phyloP scores from a whole-genome alignment of 148 eudicot genomes.

The Nyssa sinensis region DNA sequence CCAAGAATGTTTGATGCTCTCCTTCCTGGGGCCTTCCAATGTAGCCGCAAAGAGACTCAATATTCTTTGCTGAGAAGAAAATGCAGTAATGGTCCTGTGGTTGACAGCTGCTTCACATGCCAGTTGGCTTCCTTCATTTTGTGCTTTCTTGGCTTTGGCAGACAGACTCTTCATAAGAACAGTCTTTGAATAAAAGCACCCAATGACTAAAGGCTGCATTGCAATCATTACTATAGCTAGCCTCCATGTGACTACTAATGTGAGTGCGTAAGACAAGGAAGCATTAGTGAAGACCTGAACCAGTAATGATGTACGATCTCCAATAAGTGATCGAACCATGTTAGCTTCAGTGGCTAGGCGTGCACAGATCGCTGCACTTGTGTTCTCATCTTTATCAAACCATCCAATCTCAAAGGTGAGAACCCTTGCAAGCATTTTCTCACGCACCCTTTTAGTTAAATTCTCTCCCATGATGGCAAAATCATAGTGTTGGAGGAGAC shows the following conservation, averaged over 20 bases:
- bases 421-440: slow-evolving; percentile 24
- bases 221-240: slow-evolving; percentile 26
- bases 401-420: slow-evolving; percentile 36
- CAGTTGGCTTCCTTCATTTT: slow-evolving; percentile 28
- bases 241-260: slow-evolving; percentile 27
- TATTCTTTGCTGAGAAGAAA: slow-evolving; percentile 32
- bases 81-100: slow-evolving; percentile 32
- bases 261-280: slow-evolving; percentile 17
- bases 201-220: slow-evolving; percentile 28
- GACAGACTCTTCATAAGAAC: slow-evolving; percentile 28
- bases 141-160: slow-evolving; percentile 21
- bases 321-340: slow-evolving; percentile 30
- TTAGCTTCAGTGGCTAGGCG: slow-evolving; percentile 27
- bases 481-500: slow-evolving; percentile 31
- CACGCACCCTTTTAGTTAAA: slow-evolving; percentile 28
- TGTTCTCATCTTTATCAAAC: slow-evolving; percentile 34
- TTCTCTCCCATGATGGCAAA: slow-evolving; percentile 37
- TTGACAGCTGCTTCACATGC: slow-evolving; percentile 35
- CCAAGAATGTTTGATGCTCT: slow-evolving; percentile 35
- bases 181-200: slow-evolving; percentile 18
- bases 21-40: slow-evolving; percentile 24
- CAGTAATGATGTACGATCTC: slow-evolving; percentile 30
- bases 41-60: slow-evolving; percentile 20
- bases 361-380: slow-evolving; percentile 28
- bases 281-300: slow-evolving; percentile 20